Conservation (phyloP, 2,329 filamentous ascomycete genomes). For the Westerdykella ornata region DNA sequence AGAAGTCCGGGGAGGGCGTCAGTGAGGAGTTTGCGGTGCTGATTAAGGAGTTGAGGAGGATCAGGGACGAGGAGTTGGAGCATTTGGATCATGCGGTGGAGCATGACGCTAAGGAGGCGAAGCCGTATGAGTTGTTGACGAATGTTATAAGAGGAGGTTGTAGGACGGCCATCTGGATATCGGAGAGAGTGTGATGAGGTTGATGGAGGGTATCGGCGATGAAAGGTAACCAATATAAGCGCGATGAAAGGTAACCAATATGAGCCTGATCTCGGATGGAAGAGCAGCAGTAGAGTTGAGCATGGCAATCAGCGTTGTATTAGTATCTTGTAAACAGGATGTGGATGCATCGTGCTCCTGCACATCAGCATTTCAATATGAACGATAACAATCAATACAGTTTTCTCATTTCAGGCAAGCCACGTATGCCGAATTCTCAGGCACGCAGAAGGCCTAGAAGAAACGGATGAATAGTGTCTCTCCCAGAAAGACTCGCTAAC, state of each 20-base stretch:
- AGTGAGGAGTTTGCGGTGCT: constrained; percentile 70
- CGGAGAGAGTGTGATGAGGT: constrained; percentile 56
- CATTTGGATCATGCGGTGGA: constrained; percentile 93
- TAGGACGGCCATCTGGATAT: constrained; percentile 86
- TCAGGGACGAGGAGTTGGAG: constrained; percentile 92
- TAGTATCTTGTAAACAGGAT: too few species aligned
- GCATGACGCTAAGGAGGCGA: constrained; percentile 83
- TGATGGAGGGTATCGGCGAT: background rate
- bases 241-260: too few species aligned
- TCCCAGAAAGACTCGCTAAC: too few species aligned
- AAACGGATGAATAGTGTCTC: too few species aligned
- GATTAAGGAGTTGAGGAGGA: constrained; percentile 67
- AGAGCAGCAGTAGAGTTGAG: too few species aligned
- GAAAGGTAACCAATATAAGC: too few species aligned
- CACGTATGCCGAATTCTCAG: background rate
- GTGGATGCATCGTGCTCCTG: too few species aligned
- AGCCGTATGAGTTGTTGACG: constrained; percentile 82
- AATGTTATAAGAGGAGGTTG: constrained; percentile 86
- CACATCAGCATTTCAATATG: too few species aligned
- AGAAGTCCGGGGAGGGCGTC: constrained; percentile 69
- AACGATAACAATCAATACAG: too few species aligned
- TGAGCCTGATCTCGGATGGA: too few species aligned
- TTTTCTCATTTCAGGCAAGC: too few species aligned
- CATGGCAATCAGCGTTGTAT: background rate
- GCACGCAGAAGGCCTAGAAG: too few species aligned